Conservation (phyloP, 306 rosid species). For the Datisca glomerata region DNA sequence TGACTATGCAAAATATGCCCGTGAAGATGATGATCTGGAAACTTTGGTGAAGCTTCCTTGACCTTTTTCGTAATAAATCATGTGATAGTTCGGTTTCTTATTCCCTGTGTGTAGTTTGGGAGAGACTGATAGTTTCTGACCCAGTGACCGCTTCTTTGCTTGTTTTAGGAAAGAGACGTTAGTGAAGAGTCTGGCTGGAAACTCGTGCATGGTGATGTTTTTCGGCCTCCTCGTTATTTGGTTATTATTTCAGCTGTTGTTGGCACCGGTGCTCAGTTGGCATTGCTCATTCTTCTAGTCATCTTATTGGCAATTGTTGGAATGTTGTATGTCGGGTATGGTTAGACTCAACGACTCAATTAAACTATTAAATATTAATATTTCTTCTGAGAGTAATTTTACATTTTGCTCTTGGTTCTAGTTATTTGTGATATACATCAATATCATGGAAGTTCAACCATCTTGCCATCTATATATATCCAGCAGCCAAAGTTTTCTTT, state of each 20-base stretch:
- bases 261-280: slow-evolving; percentile 97
- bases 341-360: no score
- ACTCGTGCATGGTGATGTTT: slow-evolving; percentile 99
- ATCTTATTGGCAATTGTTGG: slow-evolving; percentile 95
- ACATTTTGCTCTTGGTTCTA: no score
- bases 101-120: background rate
- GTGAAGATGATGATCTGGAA: slow-evolving; percentile 96
- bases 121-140: background rate
- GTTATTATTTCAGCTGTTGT: slow-evolving; percentile 94
- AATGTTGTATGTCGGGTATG: slow-evolving; percentile 92
- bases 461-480: no score
- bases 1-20: slow-evolving; percentile 98
- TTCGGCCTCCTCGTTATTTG: slow-evolving; percentile 75
- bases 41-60: slow-evolving; percentile 53
- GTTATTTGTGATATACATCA: no score
- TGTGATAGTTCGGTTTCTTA: background rate
- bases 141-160: slow-evolving; percentile 5
- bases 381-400: no score
- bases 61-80: background rate
- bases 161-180: slow-evolving; percentile 83
- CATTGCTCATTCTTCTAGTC: slow-evolving; percentile 92
- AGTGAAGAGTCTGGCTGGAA: slow-evolving; percentile 99
- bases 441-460: no score
- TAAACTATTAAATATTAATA: no score
- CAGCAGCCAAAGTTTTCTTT: background rate